These are phyloP conservation scores for Fusarium acutatum DNA, from an alignment of 2,329 filamentous ascomycete genomes.

Conservation along the genomic window DNA sequence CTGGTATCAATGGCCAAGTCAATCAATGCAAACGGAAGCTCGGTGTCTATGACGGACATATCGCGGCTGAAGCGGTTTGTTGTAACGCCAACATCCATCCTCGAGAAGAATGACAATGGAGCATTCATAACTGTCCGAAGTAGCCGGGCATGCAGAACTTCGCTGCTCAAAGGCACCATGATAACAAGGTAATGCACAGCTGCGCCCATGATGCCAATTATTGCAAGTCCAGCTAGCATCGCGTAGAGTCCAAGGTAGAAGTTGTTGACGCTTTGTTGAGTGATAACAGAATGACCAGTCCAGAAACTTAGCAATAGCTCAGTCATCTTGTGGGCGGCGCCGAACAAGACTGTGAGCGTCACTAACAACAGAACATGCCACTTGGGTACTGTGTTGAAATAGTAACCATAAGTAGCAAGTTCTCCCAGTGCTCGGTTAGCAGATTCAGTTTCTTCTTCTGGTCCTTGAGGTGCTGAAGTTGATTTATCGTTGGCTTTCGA, in stretches of 20 bases:
- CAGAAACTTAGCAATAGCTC: constrained; percentile 24
- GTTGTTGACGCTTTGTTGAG: constrained; percentile 5
- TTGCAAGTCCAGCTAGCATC: constrained; percentile 11
- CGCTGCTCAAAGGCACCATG: constrained; percentile 4
- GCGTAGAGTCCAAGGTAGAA: constrained; percentile 25
- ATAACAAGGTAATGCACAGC: constrained; percentile 1
- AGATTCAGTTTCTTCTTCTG: neutral
- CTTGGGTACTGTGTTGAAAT: constrained; percentile 5
- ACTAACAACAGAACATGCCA: neutral
- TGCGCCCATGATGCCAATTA: neutral
- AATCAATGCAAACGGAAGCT: constrained; percentile 43
- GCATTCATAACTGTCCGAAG: constrained; percentile 33
- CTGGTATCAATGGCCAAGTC: constrained; percentile 28
- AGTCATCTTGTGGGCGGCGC: constrained; percentile 20
- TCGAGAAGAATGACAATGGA: constrained; percentile 49
- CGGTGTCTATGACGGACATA: constrained; percentile 47
- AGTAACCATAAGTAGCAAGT: constrained; percentile 10
- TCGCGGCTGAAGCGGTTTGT: constrained; percentile 53
- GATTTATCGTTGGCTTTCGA: neutral
- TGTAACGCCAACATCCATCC: constrained; percentile 48
- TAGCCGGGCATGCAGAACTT: constrained; percentile 15
- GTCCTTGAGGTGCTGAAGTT: neutral
- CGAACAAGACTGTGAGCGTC: neutral
- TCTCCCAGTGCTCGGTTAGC: neutral
- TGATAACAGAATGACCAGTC: constrained; percentile 8